These are phyloP conservation scores for Manihot esculenta DNA, from an alignment of 441 rosid species.

Conservation along the genomic window DNA sequence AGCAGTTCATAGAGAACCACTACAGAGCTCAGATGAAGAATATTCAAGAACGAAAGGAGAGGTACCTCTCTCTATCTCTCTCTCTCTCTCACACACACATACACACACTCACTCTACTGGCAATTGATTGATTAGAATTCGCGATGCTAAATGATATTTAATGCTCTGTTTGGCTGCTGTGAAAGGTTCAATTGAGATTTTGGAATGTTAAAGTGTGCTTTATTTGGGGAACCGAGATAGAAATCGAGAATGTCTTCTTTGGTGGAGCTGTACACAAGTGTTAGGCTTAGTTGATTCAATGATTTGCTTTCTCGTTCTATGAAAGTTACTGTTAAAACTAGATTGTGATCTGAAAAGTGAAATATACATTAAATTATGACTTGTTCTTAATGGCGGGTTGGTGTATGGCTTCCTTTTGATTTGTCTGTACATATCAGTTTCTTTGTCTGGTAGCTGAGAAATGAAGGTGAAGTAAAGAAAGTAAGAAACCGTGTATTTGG, in stretches of 20 bases:
- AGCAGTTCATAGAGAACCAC: conserved; percentile 96
- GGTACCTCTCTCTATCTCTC: conserved; percentile 38
- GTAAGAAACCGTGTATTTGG: not conserved
- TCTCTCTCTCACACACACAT: too few relatives aligned
- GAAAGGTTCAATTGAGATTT: conserved; percentile 12
- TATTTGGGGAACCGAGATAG: not conserved
- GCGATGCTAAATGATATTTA: not conserved
- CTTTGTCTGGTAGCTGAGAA: conserved; percentile 22
- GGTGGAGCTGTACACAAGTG: not conserved
- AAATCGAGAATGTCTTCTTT: not conserved
- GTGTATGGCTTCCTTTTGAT: conserved; percentile 14
- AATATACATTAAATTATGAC: not conserved
- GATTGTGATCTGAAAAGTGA: conserved; percentile 1
- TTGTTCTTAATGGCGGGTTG: conserved; percentile 8
- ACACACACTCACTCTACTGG: not conserved
- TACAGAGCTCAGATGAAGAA: conserved; percentile 86
- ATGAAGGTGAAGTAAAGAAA: conserved; percentile 12
- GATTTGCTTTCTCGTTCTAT: not conserved
- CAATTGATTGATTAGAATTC: not conserved
- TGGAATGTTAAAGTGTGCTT: conserved; percentile 27
- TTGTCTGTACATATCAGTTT: conserved; percentile 13
- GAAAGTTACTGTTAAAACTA: not conserved
- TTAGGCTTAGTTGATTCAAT: conserved; percentile 9
- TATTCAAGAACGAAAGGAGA: conserved; percentile 82
- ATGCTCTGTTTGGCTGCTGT: conserved; percentile 20